Percentiles rank a stretch among this genome's conserved stretches.
These are phyloP conservation scores for Ceratocystis albifundus DNA, from an alignment of 2,329 filamentous ascomycete species.

Conservation along the genomic window DNA sequence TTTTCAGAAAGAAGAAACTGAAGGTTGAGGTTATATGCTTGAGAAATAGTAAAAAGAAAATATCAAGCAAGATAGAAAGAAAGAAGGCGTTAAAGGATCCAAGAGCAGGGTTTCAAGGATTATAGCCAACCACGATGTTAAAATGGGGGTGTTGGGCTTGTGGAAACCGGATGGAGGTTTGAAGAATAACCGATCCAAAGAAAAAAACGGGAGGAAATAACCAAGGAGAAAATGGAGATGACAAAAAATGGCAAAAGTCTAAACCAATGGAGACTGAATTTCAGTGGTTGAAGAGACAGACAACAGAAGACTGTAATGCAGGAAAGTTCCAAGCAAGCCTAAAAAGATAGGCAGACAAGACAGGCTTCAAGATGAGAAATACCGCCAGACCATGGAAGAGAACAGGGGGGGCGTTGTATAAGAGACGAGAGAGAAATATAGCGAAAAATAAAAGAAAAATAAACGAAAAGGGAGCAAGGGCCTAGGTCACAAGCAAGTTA, in stretches of 20 bases:
- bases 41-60: not conserved
- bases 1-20: not conserved
- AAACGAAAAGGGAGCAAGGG: not conserved
- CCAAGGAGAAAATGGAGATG: not conserved
- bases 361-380: not conserved
- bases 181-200: conserved; percentile 6
- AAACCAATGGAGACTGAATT: not conserved
- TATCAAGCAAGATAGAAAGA: not conserved
- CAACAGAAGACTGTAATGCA: conserved; percentile 1
- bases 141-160: not conserved
- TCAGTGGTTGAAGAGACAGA: conserved; percentile 2
- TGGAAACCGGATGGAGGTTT: not conserved
- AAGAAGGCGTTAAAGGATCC: not conserved
- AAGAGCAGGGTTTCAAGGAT: conserved; percentile 3
- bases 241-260: not conserved
- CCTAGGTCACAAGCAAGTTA: not conserved
- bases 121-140: conserved; percentile 11
- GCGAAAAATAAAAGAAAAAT: not conserved
- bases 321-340: not conserved
- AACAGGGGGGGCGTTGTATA: not conserved
- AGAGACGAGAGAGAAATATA: not conserved
- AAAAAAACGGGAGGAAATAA: not conserved
- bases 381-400: not conserved
- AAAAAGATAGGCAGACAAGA: not conserved
- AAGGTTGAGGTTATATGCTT: not conserved